phyloP scores from a whole-genome alignment of 768 basidiomycete species.

The Imleria badia region DNA sequence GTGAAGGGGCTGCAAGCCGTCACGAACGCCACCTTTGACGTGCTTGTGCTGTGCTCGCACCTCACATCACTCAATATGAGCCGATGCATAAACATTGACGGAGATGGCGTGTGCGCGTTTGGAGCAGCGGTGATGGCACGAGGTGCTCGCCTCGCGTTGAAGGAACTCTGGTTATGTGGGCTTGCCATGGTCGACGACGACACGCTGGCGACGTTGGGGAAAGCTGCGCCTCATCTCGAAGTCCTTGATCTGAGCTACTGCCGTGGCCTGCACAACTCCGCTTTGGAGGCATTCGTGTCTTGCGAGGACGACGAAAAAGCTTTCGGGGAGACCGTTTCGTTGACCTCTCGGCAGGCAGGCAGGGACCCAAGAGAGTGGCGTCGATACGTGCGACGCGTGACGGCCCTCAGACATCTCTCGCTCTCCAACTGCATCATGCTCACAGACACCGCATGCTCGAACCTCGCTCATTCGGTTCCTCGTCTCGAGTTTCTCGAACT shows the following conservation, averaged over 20 bases:
- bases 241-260: conserved; percentile 79
- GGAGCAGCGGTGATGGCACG: conserved; percentile 44
- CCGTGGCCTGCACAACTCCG: conserved; percentile 70
- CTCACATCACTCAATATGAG: conserved; percentile 67
- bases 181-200: conserved; percentile 59
- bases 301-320: conserved; percentile 36
- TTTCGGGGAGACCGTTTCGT: conserved; percentile 42
- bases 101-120: conserved; percentile 55
- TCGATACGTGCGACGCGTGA: conserved; percentile 59
- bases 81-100: conserved; percentile 68
- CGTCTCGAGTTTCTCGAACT: conserved; percentile 76
- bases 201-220: conserved; percentile 65
- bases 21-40: conserved; percentile 70
- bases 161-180: conserved; percentile 66
- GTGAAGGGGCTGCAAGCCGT: conserved; percentile 70
- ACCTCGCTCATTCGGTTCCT: conserved; percentile 70
- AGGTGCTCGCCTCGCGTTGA: conserved; percentile 52
- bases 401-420: conserved; percentile 68
- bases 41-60: conserved; percentile 57
- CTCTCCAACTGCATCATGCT: conserved; percentile 70
- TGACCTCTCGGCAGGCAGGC: conserved; percentile 66
- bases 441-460: conserved; percentile 72
- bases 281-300: conserved; percentile 69
- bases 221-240: conserved; percentile 68
- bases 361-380: conserved; percentile 51